Evolutionary conservation across 306 rosid species (phyloP).

Genomic region (Dalbergia oliveri): DNA sequence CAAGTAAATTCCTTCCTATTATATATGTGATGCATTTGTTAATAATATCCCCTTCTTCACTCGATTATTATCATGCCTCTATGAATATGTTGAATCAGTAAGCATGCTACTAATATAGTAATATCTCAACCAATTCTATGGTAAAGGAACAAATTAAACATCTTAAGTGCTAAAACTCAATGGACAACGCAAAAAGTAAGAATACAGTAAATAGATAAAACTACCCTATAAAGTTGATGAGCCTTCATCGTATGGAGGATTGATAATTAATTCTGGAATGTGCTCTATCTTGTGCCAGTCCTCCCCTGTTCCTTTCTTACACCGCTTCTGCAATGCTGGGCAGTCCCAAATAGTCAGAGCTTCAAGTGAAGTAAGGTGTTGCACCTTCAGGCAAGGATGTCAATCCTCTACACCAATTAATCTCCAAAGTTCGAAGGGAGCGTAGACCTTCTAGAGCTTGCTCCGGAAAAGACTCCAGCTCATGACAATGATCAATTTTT

Average conservation of each 20-base stretch:
- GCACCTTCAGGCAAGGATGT: constrained; percentile 14
- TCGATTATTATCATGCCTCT: too few relatives aligned
- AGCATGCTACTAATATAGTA: too few relatives aligned
- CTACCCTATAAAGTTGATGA: too few relatives aligned
- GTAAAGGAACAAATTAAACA: neutral
- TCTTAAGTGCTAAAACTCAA: too few relatives aligned
- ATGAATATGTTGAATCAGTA: too few relatives aligned
- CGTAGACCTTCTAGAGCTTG: neutral
- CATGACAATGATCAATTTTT: neutral
- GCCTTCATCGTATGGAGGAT: too few relatives aligned
- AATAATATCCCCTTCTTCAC: too few relatives aligned
- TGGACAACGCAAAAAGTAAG: too few relatives aligned
- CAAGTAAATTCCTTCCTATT: too few relatives aligned
- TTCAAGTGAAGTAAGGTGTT: constrained; percentile 5
- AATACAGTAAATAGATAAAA: too few relatives aligned
- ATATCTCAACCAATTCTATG: neutral
- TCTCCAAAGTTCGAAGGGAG: neutral
- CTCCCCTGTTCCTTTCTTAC: neutral
- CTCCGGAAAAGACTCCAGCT: constrained; percentile 18
- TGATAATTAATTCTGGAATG: neutral
- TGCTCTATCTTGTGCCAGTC: constrained; percentile 29
- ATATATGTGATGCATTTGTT: too few relatives aligned
- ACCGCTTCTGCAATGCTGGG: neutral
- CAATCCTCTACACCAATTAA: neutral
- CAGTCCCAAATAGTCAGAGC: neutral